phyloP scores from a whole-genome alignment of 176 grass and related monocot genomes.

The Musa troglodytarum region DNA sequence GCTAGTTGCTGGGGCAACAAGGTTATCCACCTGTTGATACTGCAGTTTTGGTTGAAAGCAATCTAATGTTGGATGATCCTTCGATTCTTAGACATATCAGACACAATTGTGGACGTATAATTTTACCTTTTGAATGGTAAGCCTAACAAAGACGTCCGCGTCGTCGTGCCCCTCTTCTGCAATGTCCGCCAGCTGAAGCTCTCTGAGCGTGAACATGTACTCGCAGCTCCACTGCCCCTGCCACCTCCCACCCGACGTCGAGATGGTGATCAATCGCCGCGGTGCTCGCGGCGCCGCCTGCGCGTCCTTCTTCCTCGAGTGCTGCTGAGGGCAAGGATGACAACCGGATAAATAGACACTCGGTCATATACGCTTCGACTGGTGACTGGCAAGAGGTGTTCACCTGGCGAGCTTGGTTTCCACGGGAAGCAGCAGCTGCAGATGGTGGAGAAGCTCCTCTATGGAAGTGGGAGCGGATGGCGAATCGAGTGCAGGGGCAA shows the following conservation, averaged over 20 bases:
- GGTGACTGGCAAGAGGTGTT: not conserved
- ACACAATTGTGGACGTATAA: not conserved
- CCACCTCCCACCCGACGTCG: constrained; percentile 17
- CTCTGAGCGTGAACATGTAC: constrained; percentile 47
- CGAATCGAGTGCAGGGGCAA: not conserved
- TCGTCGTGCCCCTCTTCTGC: constrained; percentile 43
- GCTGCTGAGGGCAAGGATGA: too few relatives aligned
- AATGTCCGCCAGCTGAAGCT: constrained; percentile 48
- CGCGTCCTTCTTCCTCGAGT: not conserved
- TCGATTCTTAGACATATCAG: too few relatives aligned
- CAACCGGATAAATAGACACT: too few relatives aligned
- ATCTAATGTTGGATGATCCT: too few relatives aligned
- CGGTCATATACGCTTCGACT: not conserved
- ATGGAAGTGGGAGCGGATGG: not conserved
- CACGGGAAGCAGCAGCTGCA: not conserved
- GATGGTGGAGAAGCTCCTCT: not conserved
- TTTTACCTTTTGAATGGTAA: constrained; percentile 56
- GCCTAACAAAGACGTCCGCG: constrained; percentile 42
- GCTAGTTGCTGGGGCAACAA: too few relatives aligned
- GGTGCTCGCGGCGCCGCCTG: not conserved
- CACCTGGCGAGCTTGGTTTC: not conserved
- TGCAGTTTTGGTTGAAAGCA: too few relatives aligned
- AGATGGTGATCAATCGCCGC: constrained; percentile 29
- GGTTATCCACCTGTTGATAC: too few relatives aligned
- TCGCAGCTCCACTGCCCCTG: constrained; percentile 50